These are phyloP conservation scores for Fusarium austroafricanum DNA, from an alignment of 2,329 filamentous ascomycete species.

Conservation along the genomic window DNA sequence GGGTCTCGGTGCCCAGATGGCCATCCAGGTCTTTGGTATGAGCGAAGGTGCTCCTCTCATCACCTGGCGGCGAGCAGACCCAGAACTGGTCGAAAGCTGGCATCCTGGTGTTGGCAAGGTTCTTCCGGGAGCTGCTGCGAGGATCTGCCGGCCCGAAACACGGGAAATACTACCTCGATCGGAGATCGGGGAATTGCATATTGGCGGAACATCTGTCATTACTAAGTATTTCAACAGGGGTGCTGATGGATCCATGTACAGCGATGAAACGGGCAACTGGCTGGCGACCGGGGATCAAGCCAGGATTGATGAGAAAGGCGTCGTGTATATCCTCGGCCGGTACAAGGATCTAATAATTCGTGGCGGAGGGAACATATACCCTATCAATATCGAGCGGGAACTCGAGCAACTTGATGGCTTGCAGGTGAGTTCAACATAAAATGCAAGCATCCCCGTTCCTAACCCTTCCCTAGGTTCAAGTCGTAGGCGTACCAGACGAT, in stretches of 20 bases:
- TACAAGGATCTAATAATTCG: conserved; percentile 61
- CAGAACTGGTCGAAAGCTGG: conserved; percentile 47
- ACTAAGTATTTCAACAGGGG: conserved; percentile 48
- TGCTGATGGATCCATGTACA: conserved; percentile 51
- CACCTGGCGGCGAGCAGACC: conserved; percentile 53
- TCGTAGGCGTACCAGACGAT: conserved; percentile 58
- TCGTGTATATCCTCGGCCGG: conserved; percentile 55
- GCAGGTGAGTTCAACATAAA: conserved; percentile 33
- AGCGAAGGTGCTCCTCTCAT: conserved; percentile 57
- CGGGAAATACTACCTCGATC: conserved; percentile 46
- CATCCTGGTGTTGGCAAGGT: conserved; percentile 57
- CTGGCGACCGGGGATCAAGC: conserved; percentile 57
- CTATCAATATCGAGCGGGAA: conserved; percentile 51
- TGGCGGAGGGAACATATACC: conserved; percentile 59
- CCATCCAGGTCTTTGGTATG: conserved; percentile 59
- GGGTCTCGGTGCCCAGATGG: conserved; percentile 48
- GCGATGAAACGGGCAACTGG: conserved; percentile 51
- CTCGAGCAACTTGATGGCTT: conserved; percentile 52
- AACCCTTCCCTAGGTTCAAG: conserved; percentile 48
- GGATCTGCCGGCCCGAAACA: conserved; percentile 52
- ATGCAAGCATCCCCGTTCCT: neutral
- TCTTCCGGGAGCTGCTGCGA: conserved; percentile 53
- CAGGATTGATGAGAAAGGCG: conserved; percentile 52
- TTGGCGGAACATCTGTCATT: conserved; percentile 53
- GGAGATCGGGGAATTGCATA: conserved; percentile 56